A percentile compares a stretch with the other conserved stretches of the same genome.
These are phyloP conservation scores for Passiflora organensis DNA, from an alignment of 345 rosid genomes.

Conservation along the genomic window DNA sequence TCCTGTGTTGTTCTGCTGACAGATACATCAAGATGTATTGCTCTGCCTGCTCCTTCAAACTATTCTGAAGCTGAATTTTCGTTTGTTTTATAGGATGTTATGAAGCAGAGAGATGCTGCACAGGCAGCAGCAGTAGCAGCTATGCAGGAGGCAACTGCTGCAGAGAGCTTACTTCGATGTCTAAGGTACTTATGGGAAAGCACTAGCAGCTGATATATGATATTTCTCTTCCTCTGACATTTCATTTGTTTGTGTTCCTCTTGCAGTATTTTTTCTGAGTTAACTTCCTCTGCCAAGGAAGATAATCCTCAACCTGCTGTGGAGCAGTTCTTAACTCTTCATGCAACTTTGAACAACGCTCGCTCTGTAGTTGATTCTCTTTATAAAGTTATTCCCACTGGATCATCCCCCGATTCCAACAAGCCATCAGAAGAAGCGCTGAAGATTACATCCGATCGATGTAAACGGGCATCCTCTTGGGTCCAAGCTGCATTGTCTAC, in stretches of 20 bases:
- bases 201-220: background rate
- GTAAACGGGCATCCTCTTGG: constrained; percentile 71
- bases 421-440: constrained; percentile 60
- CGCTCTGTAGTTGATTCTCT: constrained; percentile 52
- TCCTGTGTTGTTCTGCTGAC: background rate
- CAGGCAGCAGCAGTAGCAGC: constrained; percentile 83
- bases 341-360: constrained; percentile 53
- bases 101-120: constrained; percentile 87
- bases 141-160: constrained; percentile 87
- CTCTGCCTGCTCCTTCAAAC: background rate
- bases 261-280: constrained; percentile 68
- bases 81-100: constrained; percentile 54
- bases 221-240: background rate
- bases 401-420: constrained; percentile 49
- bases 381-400: constrained; percentile 35
- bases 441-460: constrained; percentile 52
- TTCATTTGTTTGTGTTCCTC: constrained; percentile 8
- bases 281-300: constrained; percentile 68
- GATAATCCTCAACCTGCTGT: constrained; percentile 84
- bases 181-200: constrained; percentile 47
- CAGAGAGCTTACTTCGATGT: constrained; percentile 89
- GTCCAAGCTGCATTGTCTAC: constrained; percentile 86
- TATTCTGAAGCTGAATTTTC: constrained; percentile 4
- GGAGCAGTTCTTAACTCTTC: constrained; percentile 79
- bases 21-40: background rate